A percentile compares a stretch with the other conserved stretches of the same genome.
These are phyloP conservation scores for Colletotrichum sp. DNA, from an alignment of 2,329 filamentous ascomycete genomes.

Conservation along the genomic window DNA sequence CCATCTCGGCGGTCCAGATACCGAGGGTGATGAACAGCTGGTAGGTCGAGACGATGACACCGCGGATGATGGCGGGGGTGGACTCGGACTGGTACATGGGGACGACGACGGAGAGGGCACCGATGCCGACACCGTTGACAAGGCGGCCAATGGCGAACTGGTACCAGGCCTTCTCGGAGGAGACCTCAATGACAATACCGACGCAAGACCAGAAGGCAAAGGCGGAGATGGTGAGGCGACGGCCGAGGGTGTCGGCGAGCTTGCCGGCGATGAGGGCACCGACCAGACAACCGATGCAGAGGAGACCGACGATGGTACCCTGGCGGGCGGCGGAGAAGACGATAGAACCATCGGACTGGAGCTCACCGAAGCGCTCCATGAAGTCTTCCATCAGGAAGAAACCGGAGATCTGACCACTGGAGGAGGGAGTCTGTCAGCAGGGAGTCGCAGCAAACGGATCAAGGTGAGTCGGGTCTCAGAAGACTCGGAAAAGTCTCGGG, in stretches of 20 bases:
- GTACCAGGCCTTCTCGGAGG: constrained; percentile 60
- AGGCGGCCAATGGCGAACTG: constrained; percentile 69
- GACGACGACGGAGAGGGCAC: constrained; percentile 65
- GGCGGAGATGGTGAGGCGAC: constrained; percentile 64
- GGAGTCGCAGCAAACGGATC: not conserved
- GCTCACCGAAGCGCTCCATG: constrained; percentile 54
- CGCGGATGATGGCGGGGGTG: constrained; percentile 67
- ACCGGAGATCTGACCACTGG: constrained; percentile 63
- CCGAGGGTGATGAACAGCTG: constrained; percentile 74
- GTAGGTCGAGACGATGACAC: constrained; percentile 66
- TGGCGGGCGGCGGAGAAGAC: constrained; percentile 63
- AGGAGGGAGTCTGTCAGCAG: not conserved
- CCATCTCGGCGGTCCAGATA: constrained; percentile 62
- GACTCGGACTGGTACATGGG: constrained; percentile 74
- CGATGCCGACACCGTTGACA: constrained; percentile 70
- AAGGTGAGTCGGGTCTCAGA: not conserved
- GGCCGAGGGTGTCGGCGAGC: constrained; percentile 65
- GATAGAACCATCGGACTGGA: constrained; percentile 39
- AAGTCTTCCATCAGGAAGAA: constrained; percentile 67
- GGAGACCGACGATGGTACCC: constrained; percentile 67
- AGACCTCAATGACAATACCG: constrained; percentile 68
- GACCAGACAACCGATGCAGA: constrained; percentile 63
- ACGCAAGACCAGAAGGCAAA: constrained; percentile 67
- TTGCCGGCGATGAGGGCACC: constrained; percentile 63
- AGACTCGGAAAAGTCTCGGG: not conserved